These are phyloP conservation scores for Gremmenia infestans DNA, from an alignment of 2,329 filamentous ascomycete genomes.

Conservation along the genomic window DNA sequence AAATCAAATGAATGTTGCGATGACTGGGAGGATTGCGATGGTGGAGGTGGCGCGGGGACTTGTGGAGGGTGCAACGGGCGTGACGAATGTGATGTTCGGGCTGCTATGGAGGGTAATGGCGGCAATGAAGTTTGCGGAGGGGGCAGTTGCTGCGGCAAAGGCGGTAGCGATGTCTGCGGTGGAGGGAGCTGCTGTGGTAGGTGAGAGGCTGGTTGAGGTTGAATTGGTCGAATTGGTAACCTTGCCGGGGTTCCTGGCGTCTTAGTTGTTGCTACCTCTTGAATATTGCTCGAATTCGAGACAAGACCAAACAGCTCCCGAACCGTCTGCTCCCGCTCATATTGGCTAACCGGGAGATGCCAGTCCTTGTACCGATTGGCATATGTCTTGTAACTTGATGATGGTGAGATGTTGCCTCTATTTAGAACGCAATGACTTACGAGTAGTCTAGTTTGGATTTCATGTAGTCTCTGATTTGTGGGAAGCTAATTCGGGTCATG, in stretches of 20 bases:
- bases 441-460: conserved; percentile 22
- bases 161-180: background rate
- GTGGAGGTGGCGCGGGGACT: background rate
- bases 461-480: conserved; percentile 22
- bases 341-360: conserved; percentile 20
- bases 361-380: conserved; percentile 24
- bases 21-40: background rate
- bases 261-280: background rate
- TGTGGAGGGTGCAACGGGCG: background rate
- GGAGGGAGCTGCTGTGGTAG: background rate
- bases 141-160: background rate
- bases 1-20: background rate
- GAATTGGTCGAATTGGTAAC: conserved; percentile 11
- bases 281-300: conserved; percentile 8
- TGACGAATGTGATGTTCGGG: background rate
- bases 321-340: conserved; percentile 19
- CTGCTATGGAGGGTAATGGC: background rate
- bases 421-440: conserved; percentile 9
- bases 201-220: conserved; percentile 7
- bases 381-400: conserved; percentile 25
- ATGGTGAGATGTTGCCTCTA: conserved; percentile 2
- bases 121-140: conserved; percentile 4
- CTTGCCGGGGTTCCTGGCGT: conserved; percentile 1
- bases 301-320: conserved; percentile 20
- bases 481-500: conserved; percentile 25